A percentile compares a stretch with the other conserved stretches of the same genome.
These are phyloP conservation scores for Dendrocalamus latiflorus DNA, from an alignment of 202 grass and related monocot species.

Conservation along the genomic window DNA sequence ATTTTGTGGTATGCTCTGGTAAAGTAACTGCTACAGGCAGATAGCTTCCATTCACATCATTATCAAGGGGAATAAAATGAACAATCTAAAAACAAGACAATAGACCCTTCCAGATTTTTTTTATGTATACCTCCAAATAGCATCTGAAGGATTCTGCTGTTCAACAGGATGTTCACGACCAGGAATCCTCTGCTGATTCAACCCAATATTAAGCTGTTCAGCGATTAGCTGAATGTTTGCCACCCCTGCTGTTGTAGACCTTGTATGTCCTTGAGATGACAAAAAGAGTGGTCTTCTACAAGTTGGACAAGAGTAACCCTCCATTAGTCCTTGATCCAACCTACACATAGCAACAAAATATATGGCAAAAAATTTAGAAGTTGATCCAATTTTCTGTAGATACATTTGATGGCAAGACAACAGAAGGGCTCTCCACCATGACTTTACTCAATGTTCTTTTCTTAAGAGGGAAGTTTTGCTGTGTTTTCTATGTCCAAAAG, in stretches of 20 bases:
- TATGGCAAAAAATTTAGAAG: background rate
- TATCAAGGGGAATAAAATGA: background rate
- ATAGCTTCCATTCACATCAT: background rate
- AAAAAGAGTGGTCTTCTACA: constrained; percentile 82
- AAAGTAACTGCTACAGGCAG: constrained; percentile 2
- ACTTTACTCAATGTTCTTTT: constrained; percentile 1
- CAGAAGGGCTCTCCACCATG: background rate
- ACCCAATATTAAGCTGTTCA: constrained; percentile 55
- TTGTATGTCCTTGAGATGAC: constrained; percentile 48
- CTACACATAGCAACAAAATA: constrained; percentile 45
- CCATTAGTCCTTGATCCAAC: constrained; percentile 93
- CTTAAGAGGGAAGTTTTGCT: background rate
- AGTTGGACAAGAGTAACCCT: constrained; percentile 94
- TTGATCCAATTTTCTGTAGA: background rate
- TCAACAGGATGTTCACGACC: constrained; percentile 55
- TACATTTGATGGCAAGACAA: constrained; percentile 23
- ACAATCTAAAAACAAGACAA: background rate
- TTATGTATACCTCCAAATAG: constrained; percentile 71
- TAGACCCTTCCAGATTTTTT: background rate
- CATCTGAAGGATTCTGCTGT: constrained; percentile 62
- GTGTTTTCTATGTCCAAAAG: too few relatives aligned
- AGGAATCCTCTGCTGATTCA: constrained; percentile 60
- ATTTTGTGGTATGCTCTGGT: background rate
- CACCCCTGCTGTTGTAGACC: constrained; percentile 42
- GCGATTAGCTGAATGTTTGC: constrained; percentile 53